Evolutionary conservation across 2,329 filamentous ascomycete species (phyloP).

Genomic region (Chaetomiaceae sp.): DNA sequence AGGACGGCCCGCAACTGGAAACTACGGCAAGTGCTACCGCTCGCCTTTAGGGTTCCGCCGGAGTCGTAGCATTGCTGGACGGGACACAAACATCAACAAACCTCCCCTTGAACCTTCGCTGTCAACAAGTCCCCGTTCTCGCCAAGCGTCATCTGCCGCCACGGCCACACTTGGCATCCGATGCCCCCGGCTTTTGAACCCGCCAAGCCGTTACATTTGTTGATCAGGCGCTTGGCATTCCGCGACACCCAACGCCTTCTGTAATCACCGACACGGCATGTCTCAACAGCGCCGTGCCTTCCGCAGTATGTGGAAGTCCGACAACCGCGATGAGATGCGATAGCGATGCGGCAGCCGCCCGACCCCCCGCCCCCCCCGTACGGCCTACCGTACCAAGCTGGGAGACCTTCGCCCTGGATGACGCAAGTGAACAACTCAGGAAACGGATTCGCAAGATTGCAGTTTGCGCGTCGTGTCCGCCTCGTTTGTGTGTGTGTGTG

Average conservation of each 20-base stretch:
- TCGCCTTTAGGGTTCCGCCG: no score
- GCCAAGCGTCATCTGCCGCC: constrained; percentile 20
- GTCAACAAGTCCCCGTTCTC: neutral
- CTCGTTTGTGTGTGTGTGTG: no score
- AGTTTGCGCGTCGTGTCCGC: neutral
- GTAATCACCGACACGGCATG: constrained; percentile 6
- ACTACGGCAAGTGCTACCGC: no score
- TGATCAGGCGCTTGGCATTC: constrained; percentile 17
- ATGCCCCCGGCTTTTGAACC: constrained; percentile 2
- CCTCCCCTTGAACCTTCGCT: no score
- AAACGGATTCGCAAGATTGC: neutral
- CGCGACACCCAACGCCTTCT: neutral
- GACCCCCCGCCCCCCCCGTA: neutral
- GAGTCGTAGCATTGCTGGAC: no score
- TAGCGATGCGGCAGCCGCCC: neutral
- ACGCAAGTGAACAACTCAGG: no score
- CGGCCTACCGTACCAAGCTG: no score
- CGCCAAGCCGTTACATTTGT: constrained; percentile 19
- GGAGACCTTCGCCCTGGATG: no score
- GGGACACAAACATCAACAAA: neutral
- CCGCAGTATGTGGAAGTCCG: neutral
- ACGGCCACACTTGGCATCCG: constrained; percentile 12
- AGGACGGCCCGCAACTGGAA: no score
- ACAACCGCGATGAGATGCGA: no score
- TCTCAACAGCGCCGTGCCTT: constrained; percentile 10